phyloP scores from a whole-genome alignment of 2,329 filamentous ascomycete genomes.

The Ophiostoma perfectum region DNA sequence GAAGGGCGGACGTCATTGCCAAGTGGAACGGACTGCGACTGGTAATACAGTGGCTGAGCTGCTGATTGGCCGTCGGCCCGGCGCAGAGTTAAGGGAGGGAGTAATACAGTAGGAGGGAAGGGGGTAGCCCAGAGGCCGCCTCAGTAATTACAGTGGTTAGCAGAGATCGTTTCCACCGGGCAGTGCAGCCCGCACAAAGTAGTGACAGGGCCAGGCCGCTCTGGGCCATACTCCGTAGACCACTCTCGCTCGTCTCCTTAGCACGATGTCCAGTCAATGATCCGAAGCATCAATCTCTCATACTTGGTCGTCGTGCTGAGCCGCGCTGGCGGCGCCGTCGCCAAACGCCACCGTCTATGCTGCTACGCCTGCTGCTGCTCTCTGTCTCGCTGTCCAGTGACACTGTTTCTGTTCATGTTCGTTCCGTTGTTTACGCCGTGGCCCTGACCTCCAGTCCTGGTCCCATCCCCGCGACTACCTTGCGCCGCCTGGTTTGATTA shows the following conservation, averaged over 20 bases:
- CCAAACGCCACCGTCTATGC: not conserved
- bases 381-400: not conserved
- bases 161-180: too few species aligned
- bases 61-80: constrained; percentile 6
- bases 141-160: not conserved
- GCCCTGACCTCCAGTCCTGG: too few species aligned
- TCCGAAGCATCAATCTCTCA: too few species aligned
- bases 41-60: not conserved
- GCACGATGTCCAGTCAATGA: too few species aligned
- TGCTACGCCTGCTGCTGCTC: too few species aligned
- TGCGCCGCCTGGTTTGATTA: not conserved
- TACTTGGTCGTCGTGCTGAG: constrained; percentile 3
- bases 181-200: too few species aligned
- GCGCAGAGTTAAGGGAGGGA: too few species aligned
- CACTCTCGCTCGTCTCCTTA: too few species aligned
- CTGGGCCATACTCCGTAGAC: too few species aligned
- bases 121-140: not conserved
- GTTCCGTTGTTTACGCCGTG: not conserved
- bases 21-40: not conserved
- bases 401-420: not conserved
- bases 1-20: not conserved
- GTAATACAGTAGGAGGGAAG: too few species aligned
- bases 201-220: too few species aligned
- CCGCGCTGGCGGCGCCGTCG: not conserved
- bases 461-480: too few species aligned